Conservation (phyloP, 2,329 filamentous ascomycete genomes). For the Verticillium nonalfalfae region DNA sequence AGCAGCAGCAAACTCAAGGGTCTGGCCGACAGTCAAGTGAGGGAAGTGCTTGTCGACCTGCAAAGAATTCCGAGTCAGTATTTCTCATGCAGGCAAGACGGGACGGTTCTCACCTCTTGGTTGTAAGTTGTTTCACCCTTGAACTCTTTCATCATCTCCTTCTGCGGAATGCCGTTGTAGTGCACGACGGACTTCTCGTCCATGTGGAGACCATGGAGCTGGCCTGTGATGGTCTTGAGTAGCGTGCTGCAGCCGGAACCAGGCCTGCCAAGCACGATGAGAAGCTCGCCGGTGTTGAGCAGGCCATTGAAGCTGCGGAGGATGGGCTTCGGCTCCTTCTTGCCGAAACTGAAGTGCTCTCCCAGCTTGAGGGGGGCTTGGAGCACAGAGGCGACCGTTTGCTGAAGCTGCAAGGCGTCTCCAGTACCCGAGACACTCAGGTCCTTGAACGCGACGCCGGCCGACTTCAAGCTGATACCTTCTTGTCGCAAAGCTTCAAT, state of each 20-base stretch:
- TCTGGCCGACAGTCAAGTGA: constrained; percentile 69
- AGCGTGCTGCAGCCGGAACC: constrained; percentile 59
- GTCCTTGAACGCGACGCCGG: constrained; percentile 59
- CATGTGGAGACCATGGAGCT: constrained; percentile 51
- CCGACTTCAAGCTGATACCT: constrained; percentile 43
- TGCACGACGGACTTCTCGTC: constrained; percentile 45
- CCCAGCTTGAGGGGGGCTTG: constrained; percentile 50
- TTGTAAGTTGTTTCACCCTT: constrained; percentile 67
- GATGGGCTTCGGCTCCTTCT: constrained; percentile 49
- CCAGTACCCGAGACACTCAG: constrained; percentile 63
- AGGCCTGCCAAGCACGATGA: constrained; percentile 63
- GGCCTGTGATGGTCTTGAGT: constrained; percentile 54
- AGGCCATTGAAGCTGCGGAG: constrained; percentile 59
- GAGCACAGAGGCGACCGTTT: constrained; percentile 56
- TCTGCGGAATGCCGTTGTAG: constrained; percentile 54
- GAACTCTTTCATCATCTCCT: constrained; percentile 52
- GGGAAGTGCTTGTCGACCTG: constrained; percentile 68
- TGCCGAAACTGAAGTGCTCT: constrained; percentile 44
- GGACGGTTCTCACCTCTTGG: constrained; percentile 46
- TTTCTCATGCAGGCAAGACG: not conserved
- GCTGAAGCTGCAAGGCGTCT: constrained; percentile 60
- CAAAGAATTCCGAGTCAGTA: not conserved
- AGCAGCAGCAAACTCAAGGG: constrained; percentile 65
- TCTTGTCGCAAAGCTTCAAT: constrained; percentile 42
- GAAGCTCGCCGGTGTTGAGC: constrained; percentile 57